Evolutionary conservation across 2,329 filamentous ascomycete genomes (phyloP).

Genomic region (Tolypocladium nubicola): DNA sequence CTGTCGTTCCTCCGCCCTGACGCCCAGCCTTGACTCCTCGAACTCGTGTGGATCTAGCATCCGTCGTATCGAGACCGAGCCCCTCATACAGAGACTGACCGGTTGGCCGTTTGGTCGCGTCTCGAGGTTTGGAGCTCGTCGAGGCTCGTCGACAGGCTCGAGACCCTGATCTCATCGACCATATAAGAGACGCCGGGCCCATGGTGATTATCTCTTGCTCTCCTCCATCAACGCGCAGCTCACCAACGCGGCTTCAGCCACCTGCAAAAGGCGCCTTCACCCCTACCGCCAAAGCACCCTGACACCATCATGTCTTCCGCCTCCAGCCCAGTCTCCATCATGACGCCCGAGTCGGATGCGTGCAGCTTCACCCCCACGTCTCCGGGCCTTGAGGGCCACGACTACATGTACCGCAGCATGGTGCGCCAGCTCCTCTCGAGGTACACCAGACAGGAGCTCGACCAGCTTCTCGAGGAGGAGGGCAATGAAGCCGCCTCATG

Average conservation of each 20-base stretch:
- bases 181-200: neutral
- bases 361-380: constrained; percentile 4
- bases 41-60: neutral
- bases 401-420: constrained; percentile 1
- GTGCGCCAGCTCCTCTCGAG: constrained; percentile 5
- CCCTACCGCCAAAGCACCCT: neutral
- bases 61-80: neutral
- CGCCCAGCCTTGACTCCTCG: neutral
- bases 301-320: constrained; percentile 7
- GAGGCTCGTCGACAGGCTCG: neutral
- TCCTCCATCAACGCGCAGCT: neutral
- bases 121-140: neutral
- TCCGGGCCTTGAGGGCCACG: constrained; percentile 1
- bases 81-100: neutral
- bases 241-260: neutral
- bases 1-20: neutral
- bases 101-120: neutral
- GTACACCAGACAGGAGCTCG: constrained; percentile 6
- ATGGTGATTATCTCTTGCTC: neutral
- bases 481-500: neutral
- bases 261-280: neutral
- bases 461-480: constrained; percentile 7
- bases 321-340: constrained; percentile 7
- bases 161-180: neutral
- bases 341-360: constrained; percentile 8